These are phyloP conservation scores for Gossypium armourianum DNA, from an alignment of 441 rosid genomes.

Conservation along the genomic window DNA sequence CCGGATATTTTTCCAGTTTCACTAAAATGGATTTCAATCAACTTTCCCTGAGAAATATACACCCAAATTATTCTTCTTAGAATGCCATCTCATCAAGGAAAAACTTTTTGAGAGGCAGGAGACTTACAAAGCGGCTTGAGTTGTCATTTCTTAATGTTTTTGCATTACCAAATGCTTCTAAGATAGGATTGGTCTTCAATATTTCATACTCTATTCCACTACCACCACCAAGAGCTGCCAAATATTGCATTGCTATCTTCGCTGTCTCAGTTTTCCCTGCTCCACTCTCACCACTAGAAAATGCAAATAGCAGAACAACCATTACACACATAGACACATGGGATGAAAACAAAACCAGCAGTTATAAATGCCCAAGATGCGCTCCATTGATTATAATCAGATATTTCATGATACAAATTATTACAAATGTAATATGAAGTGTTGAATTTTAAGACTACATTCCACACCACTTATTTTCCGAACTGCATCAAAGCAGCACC, in stretches of 20 bases:
- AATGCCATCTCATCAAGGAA: not conserved
- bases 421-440: not conserved
- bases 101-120: constrained; percentile 15
- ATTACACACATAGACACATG: not conserved
- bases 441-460: constrained; percentile 2
- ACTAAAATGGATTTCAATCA: constrained; percentile 88
- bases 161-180: constrained; percentile 98
- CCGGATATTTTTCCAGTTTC: constrained; percentile 93
- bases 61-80: constrained; percentile 14
- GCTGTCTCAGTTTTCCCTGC: constrained; percentile 99
- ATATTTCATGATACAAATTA: not conserved
- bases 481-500: not conserved
- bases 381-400: not conserved
- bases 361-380: constrained; percentile 1
- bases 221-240: constrained; percentile 99
- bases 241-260: constrained; percentile 95
- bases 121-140: constrained; percentile 96
- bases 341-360: not conserved
- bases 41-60: constrained; percentile 60
- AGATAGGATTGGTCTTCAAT: constrained; percentile 78
- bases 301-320: constrained; percentile 19
- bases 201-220: constrained; percentile 92
- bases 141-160: constrained; percentile 88
- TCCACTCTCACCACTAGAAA: constrained; percentile 91
- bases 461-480: not conserved